These are phyloP conservation scores for Diaporthe nobilis DNA, from an alignment of 2,329 filamentous ascomycete species.

Conservation along the genomic window DNA sequence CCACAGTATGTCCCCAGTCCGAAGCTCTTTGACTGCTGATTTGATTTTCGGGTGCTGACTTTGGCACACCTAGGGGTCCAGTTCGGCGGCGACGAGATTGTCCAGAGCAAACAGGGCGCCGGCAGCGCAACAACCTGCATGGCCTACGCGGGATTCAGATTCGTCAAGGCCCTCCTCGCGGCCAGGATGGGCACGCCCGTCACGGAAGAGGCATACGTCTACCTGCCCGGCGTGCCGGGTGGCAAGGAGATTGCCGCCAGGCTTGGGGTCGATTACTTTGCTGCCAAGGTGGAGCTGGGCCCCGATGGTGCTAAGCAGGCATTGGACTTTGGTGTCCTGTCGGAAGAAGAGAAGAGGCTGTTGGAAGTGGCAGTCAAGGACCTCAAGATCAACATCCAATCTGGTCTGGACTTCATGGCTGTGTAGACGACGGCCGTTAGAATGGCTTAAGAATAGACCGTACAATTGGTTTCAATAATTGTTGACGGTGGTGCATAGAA, in stretches of 20 bases:
- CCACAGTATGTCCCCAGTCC: not conserved
- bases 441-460: too few species aligned
- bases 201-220: not conserved
- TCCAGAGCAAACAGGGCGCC: not conserved
- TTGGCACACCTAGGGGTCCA: not conserved
- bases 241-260: not conserved
- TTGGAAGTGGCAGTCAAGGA: not conserved
- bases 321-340: not conserved
- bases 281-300: not conserved
- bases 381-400: not conserved
- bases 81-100: not conserved
- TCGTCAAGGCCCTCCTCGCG: not conserved
- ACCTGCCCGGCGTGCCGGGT: not conserved
- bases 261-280: not conserved
- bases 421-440: not conserved
- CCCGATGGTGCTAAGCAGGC: not conserved
- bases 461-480: too few species aligned
- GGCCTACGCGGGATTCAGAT: not conserved
- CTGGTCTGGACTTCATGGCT: not conserved
- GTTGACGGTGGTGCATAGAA: too few species aligned
- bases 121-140: constrained; percentile 4
- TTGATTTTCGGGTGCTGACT: not conserved
- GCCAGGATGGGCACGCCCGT: not conserved
- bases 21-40: not conserved
- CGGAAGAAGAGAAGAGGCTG: not conserved